Conservation (phyloP, 805 yeast species). For the Myxozyma geophila region DNA sequence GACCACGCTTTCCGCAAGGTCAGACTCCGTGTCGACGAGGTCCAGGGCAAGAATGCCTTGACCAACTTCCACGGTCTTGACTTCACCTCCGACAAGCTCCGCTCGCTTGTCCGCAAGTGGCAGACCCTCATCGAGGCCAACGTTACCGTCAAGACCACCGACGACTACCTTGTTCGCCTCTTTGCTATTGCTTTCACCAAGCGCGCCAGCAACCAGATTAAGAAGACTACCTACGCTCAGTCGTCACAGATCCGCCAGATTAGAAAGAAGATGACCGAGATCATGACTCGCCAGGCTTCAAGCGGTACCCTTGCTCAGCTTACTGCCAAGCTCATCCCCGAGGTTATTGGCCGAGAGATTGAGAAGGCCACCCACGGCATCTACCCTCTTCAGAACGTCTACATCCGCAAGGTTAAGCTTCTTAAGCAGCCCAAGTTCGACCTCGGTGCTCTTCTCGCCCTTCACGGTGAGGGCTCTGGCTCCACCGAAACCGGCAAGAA, state of each 20-base stretch:
- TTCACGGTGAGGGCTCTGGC: constrained; percentile 92
- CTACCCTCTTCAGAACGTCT: constrained; percentile 98
- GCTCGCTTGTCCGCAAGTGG: constrained; percentile 98
- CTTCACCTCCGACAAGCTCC: constrained; percentile 96
- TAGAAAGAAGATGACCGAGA: constrained; percentile 94
- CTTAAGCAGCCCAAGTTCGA: constrained; percentile 99
- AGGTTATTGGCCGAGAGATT: constrained; percentile 97
- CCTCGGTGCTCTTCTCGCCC: constrained; percentile 91
- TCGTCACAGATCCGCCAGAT: constrained; percentile 95
- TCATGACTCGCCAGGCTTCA: constrained; percentile 94
- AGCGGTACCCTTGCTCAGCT: constrained; percentile 95
- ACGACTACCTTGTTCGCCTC: constrained; percentile 94
- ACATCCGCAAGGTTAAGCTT: constrained; percentile 98
- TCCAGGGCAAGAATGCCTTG: constrained; percentile 96
- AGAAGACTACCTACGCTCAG: constrained; percentile 98
- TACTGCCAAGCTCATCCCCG: constrained; percentile 96
- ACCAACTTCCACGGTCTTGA: constrained; percentile 99
- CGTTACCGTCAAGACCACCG: constrained; percentile 97
- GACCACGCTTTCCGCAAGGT: constrained; percentile 98
- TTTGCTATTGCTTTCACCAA: constrained; percentile 98
- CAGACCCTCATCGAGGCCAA: constrained; percentile 97
- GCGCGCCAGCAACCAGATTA: constrained; percentile 95
- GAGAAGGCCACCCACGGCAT: constrained; percentile 93
- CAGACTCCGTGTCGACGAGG: constrained; percentile 97
- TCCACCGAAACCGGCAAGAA: constrained; percentile 98